Percentiles rank a stretch among this genome's conserved stretches.
These are phyloP conservation scores for Vachellia collinsii DNA, from an alignment of 306 rosid species.

Conservation along the genomic window DNA sequence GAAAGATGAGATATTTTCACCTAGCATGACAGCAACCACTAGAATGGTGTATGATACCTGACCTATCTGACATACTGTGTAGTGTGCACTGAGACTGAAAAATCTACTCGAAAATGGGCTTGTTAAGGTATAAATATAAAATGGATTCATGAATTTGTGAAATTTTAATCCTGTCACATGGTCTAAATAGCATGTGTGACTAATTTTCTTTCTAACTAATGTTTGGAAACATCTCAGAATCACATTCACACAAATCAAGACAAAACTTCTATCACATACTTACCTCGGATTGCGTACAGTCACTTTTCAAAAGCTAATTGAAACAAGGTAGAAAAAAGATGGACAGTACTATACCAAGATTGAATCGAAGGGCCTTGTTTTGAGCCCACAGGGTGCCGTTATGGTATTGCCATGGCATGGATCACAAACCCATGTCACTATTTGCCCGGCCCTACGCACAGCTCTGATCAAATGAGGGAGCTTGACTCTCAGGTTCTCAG, in stretches of 20 bases:
- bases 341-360: constrained; percentile 54
- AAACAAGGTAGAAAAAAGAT: neutral
- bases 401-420: constrained; percentile 88
- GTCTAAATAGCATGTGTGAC: neutral
- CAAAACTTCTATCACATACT: too few relatives aligned
- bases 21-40: neutral
- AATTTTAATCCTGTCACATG: neutral
- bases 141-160: neutral
- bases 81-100: neutral
- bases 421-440: constrained; percentile 81
- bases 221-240: too few relatives aligned
- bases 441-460: constrained; percentile 73
- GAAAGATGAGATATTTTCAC: neutral
- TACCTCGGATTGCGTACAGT: too few relatives aligned
- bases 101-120: neutral
- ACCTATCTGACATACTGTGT: neutral
- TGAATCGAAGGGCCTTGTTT: constrained; percentile 77
- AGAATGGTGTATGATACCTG: neutral
- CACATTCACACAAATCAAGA: too few relatives aligned
- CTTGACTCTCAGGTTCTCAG: constrained; percentile 78
- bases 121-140: neutral
- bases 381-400: constrained; percentile 77
- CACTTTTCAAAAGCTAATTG: too few relatives aligned
- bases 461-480: constrained; percentile 80
- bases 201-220: neutral